These are phyloP conservation scores for Pestalotiopsis sp. DNA, from an alignment of 2,329 filamentous ascomycete genomes.

Conservation along the genomic window DNA sequence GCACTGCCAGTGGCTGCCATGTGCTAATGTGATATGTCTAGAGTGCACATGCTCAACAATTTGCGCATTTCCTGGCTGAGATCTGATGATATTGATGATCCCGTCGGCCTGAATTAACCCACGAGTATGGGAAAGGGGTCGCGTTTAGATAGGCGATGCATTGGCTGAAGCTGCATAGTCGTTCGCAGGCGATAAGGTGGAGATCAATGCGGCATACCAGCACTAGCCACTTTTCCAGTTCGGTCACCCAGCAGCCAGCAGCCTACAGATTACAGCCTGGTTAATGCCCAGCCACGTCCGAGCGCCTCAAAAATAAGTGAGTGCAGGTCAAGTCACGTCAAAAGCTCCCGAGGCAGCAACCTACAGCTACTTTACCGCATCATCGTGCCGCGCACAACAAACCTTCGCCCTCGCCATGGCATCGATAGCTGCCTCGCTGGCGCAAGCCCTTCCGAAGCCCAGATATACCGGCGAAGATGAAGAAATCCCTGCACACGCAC, in stretches of 20 bases:
- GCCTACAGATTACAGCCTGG: not conserved
- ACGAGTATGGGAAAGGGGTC: not conserved
- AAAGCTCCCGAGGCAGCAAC: constrained; percentile 1
- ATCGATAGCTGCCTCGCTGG: constrained; percentile 71
- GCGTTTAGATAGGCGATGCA: not conserved
- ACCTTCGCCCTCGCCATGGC: constrained; percentile 50
- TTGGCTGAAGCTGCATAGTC: not conserved
- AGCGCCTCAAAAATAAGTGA: constrained; percentile 2
- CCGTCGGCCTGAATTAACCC: not conserved
- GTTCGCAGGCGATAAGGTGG: not conserved
- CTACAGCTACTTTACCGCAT: not conserved
- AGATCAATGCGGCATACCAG: not conserved
- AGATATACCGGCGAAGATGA: constrained; percentile 92
- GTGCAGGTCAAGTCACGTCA: constrained; percentile 11
- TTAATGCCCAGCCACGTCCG: not conserved
- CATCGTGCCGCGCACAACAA: not conserved
- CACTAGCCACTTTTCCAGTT: not conserved
- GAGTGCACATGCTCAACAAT: not conserved
- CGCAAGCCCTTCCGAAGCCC: constrained; percentile 82
- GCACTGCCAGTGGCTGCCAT: not conserved
- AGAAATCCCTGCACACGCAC: constrained; percentile 70
- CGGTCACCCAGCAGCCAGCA: not conserved
- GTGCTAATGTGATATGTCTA: not conserved
- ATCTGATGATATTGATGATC: too few species aligned
- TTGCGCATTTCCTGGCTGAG: too few species aligned